Percentiles rank a stretch among this genome's conserved stretches.
Evolutionary conservation across 176 grass and related monocot species (phyloP).

Genomic region (Aechmea fasciata): DNA sequence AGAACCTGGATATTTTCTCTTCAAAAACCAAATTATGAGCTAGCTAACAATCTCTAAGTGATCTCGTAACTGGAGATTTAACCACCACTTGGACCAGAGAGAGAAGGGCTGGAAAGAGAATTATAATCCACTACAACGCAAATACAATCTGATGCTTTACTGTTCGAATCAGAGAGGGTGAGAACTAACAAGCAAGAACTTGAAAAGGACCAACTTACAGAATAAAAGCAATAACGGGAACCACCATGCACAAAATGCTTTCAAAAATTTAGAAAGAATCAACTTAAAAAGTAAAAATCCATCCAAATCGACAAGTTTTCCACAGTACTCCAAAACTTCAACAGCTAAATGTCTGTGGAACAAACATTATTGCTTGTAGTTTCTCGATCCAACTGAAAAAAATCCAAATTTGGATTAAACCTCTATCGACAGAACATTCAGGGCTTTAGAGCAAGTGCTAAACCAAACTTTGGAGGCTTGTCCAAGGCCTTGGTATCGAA

Average conservation of each 20-base stretch:
- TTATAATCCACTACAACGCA: too few species aligned
- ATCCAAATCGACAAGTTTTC: constrained; percentile 19
- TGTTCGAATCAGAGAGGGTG: too few species aligned
- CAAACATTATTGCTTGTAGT: constrained; percentile 40
- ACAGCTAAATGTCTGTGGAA: constrained; percentile 23
- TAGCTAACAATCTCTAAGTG: too few species aligned
- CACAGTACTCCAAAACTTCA: constrained; percentile 36
- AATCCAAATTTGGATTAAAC: neutral
- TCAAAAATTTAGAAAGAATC: constrained; percentile 27
- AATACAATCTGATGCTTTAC: too few species aligned
- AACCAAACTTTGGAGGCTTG: constrained; percentile 65
- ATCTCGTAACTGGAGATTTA: too few species aligned
- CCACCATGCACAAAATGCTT: constrained; percentile 20
- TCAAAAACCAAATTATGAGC: too few species aligned
- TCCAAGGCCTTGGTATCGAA: constrained; percentile 96
- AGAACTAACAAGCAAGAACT: too few species aligned
- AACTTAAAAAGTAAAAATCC: constrained; percentile 5
- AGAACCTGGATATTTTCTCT: too few species aligned
- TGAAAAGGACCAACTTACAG: neutral
- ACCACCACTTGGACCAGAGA: too few species aligned
- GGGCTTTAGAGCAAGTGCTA: constrained; percentile 65
- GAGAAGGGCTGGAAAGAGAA: too few species aligned
- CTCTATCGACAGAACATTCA: constrained; percentile 30
- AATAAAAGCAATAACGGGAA: constrained; percentile 1
- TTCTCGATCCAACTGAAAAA: constrained; percentile 34